Base-by-base conservation (phyloP, 495 filamentous ascomycete genomes). In the Cetradonia linearis region DNA sequence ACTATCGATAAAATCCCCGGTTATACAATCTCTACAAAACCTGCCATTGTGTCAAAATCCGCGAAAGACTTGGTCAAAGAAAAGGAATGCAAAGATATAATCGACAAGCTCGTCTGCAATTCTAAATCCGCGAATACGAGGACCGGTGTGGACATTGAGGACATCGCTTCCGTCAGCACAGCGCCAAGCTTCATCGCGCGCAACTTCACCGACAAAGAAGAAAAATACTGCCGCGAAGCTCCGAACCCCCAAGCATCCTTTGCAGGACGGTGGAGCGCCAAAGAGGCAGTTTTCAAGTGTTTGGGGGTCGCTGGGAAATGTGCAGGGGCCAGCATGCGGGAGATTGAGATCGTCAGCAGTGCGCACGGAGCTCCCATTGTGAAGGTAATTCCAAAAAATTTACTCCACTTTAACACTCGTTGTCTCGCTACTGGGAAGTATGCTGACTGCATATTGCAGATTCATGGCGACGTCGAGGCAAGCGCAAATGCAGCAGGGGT, bases 401-500 rank as follows among this genome's bases (percentile, higher is more conserved):
- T 25, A n/a, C 30, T 18, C 30, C 31, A 36, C 50, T 11, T 1
- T 18, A 7, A 31, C 5, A 33, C 20, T 3, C 25, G 20, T n/a
- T 31, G 1, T 30, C 11, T 46, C 42, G 42, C 20, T 46, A 46
- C 42, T 10, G 42, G 25, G 3, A 46, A 13, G 20, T 23, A 36
- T 25, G 31, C 31, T 54, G 16, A 36, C 14, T 16, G n/a, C 33
- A 13, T n/a, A n/a, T 20, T 54, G 9, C 9, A 54, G 31, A 28
- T 54, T n/a, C 50, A 36, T 31, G 4, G n/a, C 9, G 50, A n/a
- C 13, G 31, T 30, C 11, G 31, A 36, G 10, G 30, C 16, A 31
- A 31, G n/a, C 30, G 31, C 50, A n/a, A 34, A 33, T 18, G 16
- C 50, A 13, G 50, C 86, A 49, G 89, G 90, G 49, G 82, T 95